Evolutionary conservation across 139 green algal genomes (phyloP).

Genomic region (Coccomyxa sp.): DNA sequence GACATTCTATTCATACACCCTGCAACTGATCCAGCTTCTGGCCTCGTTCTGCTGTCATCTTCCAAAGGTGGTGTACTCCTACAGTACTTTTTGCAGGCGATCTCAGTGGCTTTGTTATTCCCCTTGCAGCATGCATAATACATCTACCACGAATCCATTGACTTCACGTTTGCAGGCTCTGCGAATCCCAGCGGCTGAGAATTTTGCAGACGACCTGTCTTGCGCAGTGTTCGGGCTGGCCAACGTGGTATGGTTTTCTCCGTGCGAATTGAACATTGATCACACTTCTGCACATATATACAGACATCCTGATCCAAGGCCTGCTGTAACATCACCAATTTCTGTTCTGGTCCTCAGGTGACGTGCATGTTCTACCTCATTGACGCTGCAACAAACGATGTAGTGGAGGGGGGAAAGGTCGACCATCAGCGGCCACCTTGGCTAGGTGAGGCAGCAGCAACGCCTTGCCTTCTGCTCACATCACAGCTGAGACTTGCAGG

Average conservation of each 20-base stretch:
- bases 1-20: constrained; percentile 68
- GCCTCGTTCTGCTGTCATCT: constrained; percentile 34
- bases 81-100: too few relatives aligned
- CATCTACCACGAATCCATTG: too few relatives aligned
- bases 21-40: constrained; percentile 53
- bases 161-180: too few relatives aligned
- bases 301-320: neutral
- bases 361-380: constrained; percentile 48
- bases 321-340: neutral
- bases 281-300: neutral
- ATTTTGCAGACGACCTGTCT: constrained; percentile 45
- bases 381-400: constrained; percentile 3
- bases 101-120: too few relatives aligned
- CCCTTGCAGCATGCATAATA: too few relatives aligned
- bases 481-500: too few relatives aligned
- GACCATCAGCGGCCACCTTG: constrained; percentile 39
- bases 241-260: constrained; percentile 30
- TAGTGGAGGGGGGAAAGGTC: constrained; percentile 47
- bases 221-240: constrained; percentile 64
- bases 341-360: constrained; percentile 5
- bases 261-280: too few relatives aligned
- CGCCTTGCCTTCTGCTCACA: too few relatives aligned
- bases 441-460: constrained; percentile 24
- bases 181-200: neutral
- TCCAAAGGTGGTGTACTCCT: neutral